phyloP scores from a whole-genome alignment of 345 rosid species.

The Psidium guajava region DNA sequence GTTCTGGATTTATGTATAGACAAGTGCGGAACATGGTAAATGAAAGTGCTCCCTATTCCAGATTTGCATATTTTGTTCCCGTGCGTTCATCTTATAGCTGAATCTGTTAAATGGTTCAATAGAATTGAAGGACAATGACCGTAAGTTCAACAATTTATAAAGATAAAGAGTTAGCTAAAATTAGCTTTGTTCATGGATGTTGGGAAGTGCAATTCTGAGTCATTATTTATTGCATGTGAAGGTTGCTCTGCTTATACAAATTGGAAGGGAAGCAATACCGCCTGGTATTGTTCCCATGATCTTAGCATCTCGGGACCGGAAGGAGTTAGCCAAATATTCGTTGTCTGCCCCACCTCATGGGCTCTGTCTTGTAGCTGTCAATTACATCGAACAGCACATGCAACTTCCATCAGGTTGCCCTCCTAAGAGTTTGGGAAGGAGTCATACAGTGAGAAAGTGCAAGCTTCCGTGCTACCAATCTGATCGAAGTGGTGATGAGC shows the following conservation, averaged over 20 bases:
- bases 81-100: neutral
- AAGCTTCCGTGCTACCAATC: conserved; percentile 39
- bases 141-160: neutral
- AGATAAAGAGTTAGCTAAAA: neutral
- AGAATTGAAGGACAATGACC: neutral
- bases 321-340: conserved; percentile 64
- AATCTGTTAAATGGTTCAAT: neutral
- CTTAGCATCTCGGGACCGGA: conserved; percentile 55
- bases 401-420: conserved; percentile 54
- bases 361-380: conserved; percentile 57
- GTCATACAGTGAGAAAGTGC: conserved; percentile 45
- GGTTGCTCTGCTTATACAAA: conserved; percentile 81
- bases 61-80: neutral
- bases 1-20: conserved; percentile 80
- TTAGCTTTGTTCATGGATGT: neutral
- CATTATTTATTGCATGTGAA: conserved; percentile 9
- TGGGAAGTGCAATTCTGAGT: neutral
- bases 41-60: neutral
- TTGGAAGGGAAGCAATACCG: conserved; percentile 79
- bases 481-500: neutral
- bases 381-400: conserved; percentile 55
- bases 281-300: conserved; percentile 55
- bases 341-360: conserved; percentile 72
- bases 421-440: conserved; percentile 62
- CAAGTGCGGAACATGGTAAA: conserved; percentile 92